Evolutionary conservation across 2,329 filamentous ascomycete species (phyloP), one percentile per base, ranked within the genome.

Genomic region (Bipolaris oryzae): DNA sequence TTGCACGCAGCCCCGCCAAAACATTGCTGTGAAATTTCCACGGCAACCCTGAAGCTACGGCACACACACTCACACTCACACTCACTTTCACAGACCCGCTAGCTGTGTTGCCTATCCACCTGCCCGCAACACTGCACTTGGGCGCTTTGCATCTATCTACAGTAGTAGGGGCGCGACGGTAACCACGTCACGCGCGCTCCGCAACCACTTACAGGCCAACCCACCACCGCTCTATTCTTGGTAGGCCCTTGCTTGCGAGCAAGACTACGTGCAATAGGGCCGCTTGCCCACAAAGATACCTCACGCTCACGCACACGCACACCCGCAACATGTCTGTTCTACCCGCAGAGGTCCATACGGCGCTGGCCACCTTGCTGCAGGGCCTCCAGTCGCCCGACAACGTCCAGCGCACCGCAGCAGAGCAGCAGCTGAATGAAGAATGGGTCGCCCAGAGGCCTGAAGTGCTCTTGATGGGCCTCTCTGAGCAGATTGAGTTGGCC

Each of bases 381-480:
- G 93, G 89, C 67, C 86, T 99, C 64, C 90, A 95, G 80, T 94
- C 91, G 45, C 81, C 92, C 68, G 94, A 99, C 80, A 99, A 99
- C 80, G 83, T 83, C 56, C 84, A 91, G 69, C 89, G 95, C 74
- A 87, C 90, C 28, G 87, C 91, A 76, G 94, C 94, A 50, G 95
- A 99, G 78, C 91, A 96, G 64, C 89, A 93, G 76, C 82, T 99
- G 61, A 91, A 92, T 76, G 91, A 87, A 78, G 93, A 92, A 82
- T 99, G 95, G 95, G 90, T 92, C 34, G 81, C 82, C 60, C 84
- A 86, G 55, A 86, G 90, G 59, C 93, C 95, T 34, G 93, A 97
- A 71, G 84, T 96, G 68, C 83, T 98, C 67, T 81, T 99, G 74
- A 95, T 98, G 89, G 95, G 93, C 64, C 81, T 99, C 69, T 93